phyloP scores from a whole-genome alignment of 1,284 basidiomycete genomes.

The Trichosporon faecale region DNA sequence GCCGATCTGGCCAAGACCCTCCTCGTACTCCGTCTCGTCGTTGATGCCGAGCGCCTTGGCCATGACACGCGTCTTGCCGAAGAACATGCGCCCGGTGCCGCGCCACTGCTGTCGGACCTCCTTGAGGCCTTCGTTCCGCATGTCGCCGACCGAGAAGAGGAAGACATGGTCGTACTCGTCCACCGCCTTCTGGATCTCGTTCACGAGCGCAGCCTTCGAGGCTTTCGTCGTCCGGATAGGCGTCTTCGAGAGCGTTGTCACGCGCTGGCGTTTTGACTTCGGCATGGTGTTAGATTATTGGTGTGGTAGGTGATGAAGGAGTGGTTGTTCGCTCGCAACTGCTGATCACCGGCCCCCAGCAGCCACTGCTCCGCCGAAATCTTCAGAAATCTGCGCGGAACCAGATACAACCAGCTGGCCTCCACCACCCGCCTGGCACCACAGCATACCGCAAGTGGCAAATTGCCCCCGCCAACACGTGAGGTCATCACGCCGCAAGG shows the following conservation, averaged over 20 bases:
- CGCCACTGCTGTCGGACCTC: conserved; percentile 92
- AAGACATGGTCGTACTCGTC: conserved; percentile 93
- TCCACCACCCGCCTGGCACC: background rate
- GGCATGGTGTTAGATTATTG: conserved; percentile 61
- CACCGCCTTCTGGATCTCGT: conserved; percentile 62
- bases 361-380: background rate
- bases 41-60: conserved; percentile 90
- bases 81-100: conserved; percentile 87
- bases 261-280: conserved; percentile 77
- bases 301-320: background rate
- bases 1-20: conserved; percentile 75
- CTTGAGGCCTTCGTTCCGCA: conserved; percentile 92
- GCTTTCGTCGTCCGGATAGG: conserved; percentile 57
- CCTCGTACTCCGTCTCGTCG: conserved; percentile 78
- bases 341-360: background rate
- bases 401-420: conserved; percentile 1
- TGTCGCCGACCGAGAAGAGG: conserved; percentile 90
- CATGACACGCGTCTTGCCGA: conserved; percentile 89
- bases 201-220: conserved; percentile 79
- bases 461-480: conserved; percentile 1
- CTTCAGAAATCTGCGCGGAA: conserved; percentile 9
- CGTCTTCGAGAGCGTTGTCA: conserved; percentile 61
- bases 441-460: background rate
- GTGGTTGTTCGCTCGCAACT: background rate
- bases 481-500: conserved; percentile 2